phyloP scores from a whole-genome alignment of 1,139 yeast species.

The Meyerozyma sp. region DNA sequence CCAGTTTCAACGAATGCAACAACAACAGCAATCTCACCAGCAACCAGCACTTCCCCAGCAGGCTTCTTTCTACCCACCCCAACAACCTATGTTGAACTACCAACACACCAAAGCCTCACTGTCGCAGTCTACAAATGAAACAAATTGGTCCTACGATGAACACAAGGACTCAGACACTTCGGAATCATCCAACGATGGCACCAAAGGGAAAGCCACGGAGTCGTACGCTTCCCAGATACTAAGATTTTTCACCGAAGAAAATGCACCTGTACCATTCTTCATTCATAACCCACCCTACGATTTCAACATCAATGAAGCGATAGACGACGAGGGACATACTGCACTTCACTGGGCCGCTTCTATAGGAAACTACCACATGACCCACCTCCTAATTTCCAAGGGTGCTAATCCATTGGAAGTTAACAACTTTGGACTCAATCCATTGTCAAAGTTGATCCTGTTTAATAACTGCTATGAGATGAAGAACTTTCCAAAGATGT shows the following conservation, averaged over 20 bases:
- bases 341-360: conserved; percentile 98
- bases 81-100: conserved; percentile 23
- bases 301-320: conserved; percentile 77
- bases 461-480: conserved; percentile 86
- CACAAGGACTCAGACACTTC: conserved; percentile 41
- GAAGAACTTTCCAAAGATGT: conserved; percentile 65
- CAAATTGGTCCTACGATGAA: conserved; percentile 45
- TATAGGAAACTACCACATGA: conserved; percentile 72
- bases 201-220: conserved; percentile 13
- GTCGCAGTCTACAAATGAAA: conserved; percentile 43
- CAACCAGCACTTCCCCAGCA: conserved; percentile 6
- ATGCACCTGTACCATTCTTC: conserved; percentile 67
- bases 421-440: conserved; percentile 76
- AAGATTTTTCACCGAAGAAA: conserved; percentile 66
- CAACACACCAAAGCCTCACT: conserved; percentile 25
- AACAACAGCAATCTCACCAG: conserved; percentile 14
- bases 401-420: conserved; percentile 77
- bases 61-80: conserved; percentile 4
- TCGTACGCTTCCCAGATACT: conserved; percentile 54
- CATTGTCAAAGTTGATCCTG: conserved; percentile 74
- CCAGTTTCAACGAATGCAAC: conserved; percentile 19
- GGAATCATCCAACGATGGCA: conserved; percentile 31
- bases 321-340: conserved; percentile 95
- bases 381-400: conserved; percentile 60
- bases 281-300: conserved; percentile 71